phyloP scores from a whole-genome alignment of 2,329 filamentous ascomycete genomes.

The Pseudophaeomoniella oleicola region DNA sequence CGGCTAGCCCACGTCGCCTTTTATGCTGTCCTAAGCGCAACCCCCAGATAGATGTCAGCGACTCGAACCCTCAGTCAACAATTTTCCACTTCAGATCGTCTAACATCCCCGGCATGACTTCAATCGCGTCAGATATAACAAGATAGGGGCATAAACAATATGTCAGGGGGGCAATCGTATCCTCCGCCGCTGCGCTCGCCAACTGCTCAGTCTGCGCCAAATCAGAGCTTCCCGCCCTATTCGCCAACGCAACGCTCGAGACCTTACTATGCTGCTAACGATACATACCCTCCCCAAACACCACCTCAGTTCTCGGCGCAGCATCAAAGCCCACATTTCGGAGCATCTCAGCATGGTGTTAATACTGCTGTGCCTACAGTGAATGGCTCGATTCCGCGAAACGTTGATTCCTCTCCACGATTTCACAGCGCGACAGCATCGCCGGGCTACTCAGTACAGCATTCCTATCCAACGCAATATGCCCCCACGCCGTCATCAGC shows the following conservation, averaged over 20 bases:
- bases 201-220: not conserved
- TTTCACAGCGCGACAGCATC: conserved; percentile 20
- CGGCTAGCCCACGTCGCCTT: too few relatives aligned
- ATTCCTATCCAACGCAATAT: conserved; percentile 19
- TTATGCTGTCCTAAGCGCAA: too few relatives aligned
- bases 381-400: conserved; percentile 20
- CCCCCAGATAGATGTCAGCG: too few relatives aligned
- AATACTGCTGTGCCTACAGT: conserved; percentile 20
- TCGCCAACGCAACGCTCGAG: not conserved
- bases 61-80: too few relatives aligned
- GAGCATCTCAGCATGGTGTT: conserved; percentile 3
- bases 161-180: not conserved
- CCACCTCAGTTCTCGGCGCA: not conserved
- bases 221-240: not conserved
- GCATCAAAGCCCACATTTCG: not conserved
- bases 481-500: conserved; percentile 20
- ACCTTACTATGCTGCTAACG: not conserved
- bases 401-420: conserved; percentile 19
- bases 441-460: conserved; percentile 17
- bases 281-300: not conserved
- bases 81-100: too few relatives aligned
- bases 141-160: not conserved
- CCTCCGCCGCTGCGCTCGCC: not conserved
- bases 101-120: not conserved
- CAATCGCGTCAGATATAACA: not conserved